phyloP scores from a whole-genome alignment of 345 rosid genomes.

The Moricandia arvensis region DNA sequence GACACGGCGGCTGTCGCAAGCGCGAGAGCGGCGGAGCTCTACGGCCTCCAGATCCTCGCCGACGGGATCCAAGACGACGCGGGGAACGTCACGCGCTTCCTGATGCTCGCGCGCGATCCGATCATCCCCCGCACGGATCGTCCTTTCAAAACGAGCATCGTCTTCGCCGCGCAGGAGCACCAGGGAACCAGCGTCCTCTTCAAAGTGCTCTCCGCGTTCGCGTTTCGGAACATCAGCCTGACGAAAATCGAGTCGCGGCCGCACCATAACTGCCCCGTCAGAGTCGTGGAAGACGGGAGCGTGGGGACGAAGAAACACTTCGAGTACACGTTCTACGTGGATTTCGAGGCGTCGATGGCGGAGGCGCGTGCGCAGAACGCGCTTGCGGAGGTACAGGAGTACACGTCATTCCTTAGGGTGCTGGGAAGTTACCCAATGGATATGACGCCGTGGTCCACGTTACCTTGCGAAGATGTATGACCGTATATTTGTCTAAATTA shows the following conservation, averaged over 20 bases:
- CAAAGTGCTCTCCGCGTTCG: constrained; percentile 90
- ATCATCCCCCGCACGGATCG: constrained; percentile 90
- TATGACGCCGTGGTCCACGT: constrained; percentile 93
- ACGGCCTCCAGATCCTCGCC: constrained; percentile 68
- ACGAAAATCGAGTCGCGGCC: constrained; percentile 97
- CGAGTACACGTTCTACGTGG: constrained; percentile 88
- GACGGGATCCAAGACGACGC: constrained; percentile 75
- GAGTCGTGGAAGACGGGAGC: constrained; percentile 72
- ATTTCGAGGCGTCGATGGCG: constrained; percentile 97
- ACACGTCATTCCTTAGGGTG: constrained; percentile 94
- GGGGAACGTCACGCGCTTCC: constrained; percentile 88
- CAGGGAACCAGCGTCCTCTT: constrained; percentile 87
- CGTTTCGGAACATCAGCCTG: constrained; percentile 80
- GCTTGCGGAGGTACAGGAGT: constrained; percentile 96
- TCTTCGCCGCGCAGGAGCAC: constrained; percentile 89
- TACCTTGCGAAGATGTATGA: constrained; percentile 34
- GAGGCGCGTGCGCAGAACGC: constrained; percentile 93
- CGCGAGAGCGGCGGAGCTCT: constrained; percentile 70
- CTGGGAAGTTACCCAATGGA: constrained; percentile 98
- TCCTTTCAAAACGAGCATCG: constrained; percentile 96
- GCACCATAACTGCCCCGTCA: constrained; percentile 72
- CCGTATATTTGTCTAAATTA: not conserved
- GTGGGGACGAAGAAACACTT: constrained; percentile 84
- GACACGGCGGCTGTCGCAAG: constrained; percentile 76
- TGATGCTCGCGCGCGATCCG: constrained; percentile 96